A percentile compares a stretch with the other conserved stretches of the same genome.
phyloP scores from a whole-genome alignment of 1,284 basidiomycete genomes.

The Ganoderma sp. region DNA sequence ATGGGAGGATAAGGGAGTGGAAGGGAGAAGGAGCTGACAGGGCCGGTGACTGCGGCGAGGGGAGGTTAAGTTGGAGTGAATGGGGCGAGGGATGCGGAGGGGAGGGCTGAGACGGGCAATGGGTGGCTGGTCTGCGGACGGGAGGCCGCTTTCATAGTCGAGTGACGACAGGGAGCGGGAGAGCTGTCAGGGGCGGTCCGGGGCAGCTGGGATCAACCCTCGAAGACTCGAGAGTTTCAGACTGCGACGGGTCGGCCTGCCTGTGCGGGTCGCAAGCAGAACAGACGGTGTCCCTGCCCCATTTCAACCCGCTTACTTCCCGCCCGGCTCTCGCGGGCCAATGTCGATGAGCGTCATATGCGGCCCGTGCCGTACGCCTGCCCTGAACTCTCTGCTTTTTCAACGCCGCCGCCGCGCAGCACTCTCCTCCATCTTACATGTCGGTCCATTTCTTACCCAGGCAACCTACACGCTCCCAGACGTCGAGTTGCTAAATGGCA shows the following conservation, averaged over 20 bases:
- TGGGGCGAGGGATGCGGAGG: neutral
- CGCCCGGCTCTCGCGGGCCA: conserved; percentile 10
- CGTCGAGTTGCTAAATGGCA: conserved; percentile 73
- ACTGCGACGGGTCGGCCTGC: neutral
- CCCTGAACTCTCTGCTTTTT: conserved; percentile 45
- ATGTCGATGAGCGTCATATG: conserved; percentile 3
- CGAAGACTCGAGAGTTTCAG: conserved; percentile 4
- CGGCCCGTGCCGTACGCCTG: conserved; percentile 36
- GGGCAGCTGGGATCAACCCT: conserved; percentile 5
- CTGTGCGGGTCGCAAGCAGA: neutral
- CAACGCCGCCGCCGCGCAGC: conserved; percentile 16
- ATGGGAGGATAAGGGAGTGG: conserved; percentile 10
- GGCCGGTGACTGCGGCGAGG: neutral
- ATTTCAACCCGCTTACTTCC: conserved; percentile 4
- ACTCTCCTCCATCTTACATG: conserved; percentile 57
- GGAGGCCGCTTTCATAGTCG: conserved; percentile 6
- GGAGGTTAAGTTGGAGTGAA: neutral
- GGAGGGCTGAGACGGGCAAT: conserved; percentile 4
- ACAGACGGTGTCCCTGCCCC: neutral
- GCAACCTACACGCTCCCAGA: conserved; percentile 50
- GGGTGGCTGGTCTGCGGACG: conserved; percentile 5
- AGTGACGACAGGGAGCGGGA: conserved; percentile 1
- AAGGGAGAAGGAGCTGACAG: neutral
- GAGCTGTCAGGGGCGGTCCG: conserved; percentile 3
- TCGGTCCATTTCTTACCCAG: conserved; percentile 70